Evolutionary conservation across 1,139 yeast genomes (phyloP).

Genomic region (Geotrichum aggregatum): DNA sequence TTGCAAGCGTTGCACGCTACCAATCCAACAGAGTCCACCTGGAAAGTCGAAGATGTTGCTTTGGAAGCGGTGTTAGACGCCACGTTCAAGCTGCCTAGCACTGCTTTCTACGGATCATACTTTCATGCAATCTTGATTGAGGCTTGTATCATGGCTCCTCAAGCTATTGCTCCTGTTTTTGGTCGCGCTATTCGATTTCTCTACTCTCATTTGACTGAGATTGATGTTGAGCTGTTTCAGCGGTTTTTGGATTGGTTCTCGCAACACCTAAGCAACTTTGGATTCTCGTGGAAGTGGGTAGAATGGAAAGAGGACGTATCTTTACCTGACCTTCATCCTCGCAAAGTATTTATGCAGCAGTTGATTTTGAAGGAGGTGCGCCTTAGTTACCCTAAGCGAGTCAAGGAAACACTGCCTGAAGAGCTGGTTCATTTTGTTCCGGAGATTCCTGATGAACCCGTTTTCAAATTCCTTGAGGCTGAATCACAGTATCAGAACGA

Average conservation of each 20-base stretch:
- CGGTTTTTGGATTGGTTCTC: constrained; percentile 90
- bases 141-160: constrained; percentile 81
- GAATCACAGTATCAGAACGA: constrained; percentile 40
- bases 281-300: constrained; percentile 96
- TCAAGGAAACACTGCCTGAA: constrained; percentile 69
- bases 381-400: constrained; percentile 64
- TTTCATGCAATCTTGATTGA: constrained; percentile 82
- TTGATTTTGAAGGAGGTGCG: constrained; percentile 80
- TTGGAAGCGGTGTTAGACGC: constrained; percentile 76
- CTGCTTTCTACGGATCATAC: constrained; percentile 40
- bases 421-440: constrained; percentile 63
- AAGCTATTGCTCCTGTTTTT: constrained; percentile 89
- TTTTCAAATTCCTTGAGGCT: constrained; percentile 39
- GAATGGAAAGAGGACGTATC: constrained; percentile 61
- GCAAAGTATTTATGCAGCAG: constrained; percentile 67
- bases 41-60: constrained; percentile 89
- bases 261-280: constrained; percentile 87
- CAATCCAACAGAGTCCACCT: constrained; percentile 47
- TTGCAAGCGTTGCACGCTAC: constrained; percentile 46
- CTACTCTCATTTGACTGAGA: constrained; percentile 59
- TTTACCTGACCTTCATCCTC: constrained; percentile 57
- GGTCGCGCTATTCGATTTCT: constrained; percentile 89
- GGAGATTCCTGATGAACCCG: constrained; percentile 45
- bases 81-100: constrained; percentile 65
- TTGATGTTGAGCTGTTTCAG: constrained; percentile 72